These are phyloP conservation scores for Ophiobolus disseminans DNA, from an alignment of 2,329 filamentous ascomycete species.

Conservation along the genomic window DNA sequence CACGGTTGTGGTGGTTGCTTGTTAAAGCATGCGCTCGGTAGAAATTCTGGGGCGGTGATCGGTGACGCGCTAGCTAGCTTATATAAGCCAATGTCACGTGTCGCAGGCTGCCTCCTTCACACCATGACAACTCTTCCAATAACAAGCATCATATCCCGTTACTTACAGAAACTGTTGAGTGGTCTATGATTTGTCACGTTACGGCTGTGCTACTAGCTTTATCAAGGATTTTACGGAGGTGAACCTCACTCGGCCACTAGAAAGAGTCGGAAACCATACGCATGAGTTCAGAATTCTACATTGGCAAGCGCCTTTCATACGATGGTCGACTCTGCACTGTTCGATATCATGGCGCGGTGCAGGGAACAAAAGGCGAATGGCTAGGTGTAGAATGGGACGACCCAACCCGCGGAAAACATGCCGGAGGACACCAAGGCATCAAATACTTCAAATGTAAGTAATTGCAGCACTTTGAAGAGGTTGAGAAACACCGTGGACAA, in stretches of 20 bases:
- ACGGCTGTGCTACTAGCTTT: too few relatives aligned
- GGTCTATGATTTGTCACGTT: too few relatives aligned
- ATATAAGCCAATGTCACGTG: conserved; percentile 17
- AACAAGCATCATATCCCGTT: too few relatives aligned
- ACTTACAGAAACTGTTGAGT: too few relatives aligned
- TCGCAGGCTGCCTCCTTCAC: background rate
- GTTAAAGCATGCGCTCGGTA: conserved; percentile 18
- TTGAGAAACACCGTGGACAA: too few relatives aligned
- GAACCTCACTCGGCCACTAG: too few relatives aligned
- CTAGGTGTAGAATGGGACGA: conserved; percentile 98
- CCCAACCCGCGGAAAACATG: conserved; percentile 82
- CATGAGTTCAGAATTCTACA: conserved; percentile 44
- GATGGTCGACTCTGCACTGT: conserved; percentile 81
- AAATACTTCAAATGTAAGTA: conserved; percentile 81
- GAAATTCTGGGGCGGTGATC: conserved; percentile 28
- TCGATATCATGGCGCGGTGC: conserved; percentile 79
- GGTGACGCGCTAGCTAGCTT: conserved; percentile 25
- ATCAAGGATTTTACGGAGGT: too few relatives aligned
- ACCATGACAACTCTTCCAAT: background rate
- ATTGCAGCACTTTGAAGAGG: conserved; percentile 61
- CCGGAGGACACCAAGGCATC: conserved; percentile 79
- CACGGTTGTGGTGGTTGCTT: conserved; percentile 8
- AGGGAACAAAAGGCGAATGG: conserved; percentile 80
- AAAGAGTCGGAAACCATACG: conserved; percentile 39
- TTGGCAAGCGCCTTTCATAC: conserved; percentile 82